Conservation (phyloP, 371 early-diverging fungal species). For the Apophysomyces elegans region DNA sequence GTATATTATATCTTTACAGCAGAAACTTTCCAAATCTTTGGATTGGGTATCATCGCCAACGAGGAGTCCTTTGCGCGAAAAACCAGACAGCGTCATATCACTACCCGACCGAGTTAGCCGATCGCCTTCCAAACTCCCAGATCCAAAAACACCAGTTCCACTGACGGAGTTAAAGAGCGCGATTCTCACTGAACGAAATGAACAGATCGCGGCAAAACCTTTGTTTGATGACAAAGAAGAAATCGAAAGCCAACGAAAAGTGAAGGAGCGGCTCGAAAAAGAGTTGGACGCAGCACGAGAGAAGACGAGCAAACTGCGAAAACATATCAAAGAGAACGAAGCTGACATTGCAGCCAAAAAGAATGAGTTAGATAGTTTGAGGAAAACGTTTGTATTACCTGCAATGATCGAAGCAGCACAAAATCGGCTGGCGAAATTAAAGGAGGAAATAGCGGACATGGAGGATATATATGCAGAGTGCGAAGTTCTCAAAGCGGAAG, state of each 20-base stretch:
- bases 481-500: neutral
- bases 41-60: slow-evolving; percentile 2
- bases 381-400: slow-evolving; percentile 3
- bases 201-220: neutral
- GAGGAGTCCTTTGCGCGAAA: slow-evolving; percentile 3
- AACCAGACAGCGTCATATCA: slow-evolving; percentile 6
- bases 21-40: neutral
- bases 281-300: neutral
- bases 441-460: neutral
- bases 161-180: slow-evolving; percentile 1
- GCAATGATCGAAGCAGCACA: slow-evolving; percentile 6
- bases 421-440: slow-evolving; percentile 8
- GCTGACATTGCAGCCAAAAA: neutral
- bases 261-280: neutral
- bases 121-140: neutral
- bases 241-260: neutral
- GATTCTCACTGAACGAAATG: neutral
- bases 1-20: neutral
- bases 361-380: neutral
- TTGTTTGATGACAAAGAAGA: neutral
- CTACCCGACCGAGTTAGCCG: neutral
- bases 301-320: neutral
- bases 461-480: slow-evolving; percentile 1
- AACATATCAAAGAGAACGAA: slow-evolving; percentile 9
- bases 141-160: neutral